Conservation (phyloP, 2,329 filamentous ascomycete species). For the Aspergillus brasiliensis region DNA sequence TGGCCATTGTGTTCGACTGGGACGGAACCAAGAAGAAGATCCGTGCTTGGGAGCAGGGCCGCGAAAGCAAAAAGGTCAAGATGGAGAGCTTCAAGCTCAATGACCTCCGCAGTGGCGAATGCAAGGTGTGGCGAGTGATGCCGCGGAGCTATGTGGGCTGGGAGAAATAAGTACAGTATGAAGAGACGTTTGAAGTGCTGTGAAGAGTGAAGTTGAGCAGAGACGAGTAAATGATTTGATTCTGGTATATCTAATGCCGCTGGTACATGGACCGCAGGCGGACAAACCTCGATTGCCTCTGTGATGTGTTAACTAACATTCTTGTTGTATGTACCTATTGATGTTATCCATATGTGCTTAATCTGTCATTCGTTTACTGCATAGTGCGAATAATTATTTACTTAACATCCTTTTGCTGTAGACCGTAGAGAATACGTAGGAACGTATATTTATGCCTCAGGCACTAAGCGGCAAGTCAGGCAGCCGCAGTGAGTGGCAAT, state of each 20-base stretch:
- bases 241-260: conserved; percentile 24
- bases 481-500: conserved; percentile 9
- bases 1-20: conserved; percentile 92
- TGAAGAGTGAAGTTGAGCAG: conserved; percentile 5
- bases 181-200: conserved; percentile 5
- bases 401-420: no score
- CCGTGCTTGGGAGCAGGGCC: conserved; percentile 88
- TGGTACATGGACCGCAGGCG: conserved; percentile 20
- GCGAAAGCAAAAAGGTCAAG: conserved; percentile 92
- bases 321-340: conserved; percentile 26
- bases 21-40: conserved; percentile 99
- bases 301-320: conserved; percentile 18
- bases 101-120: conserved; percentile 88
- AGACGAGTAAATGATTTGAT: conserved; percentile 25
- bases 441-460: conserved; percentile 7
- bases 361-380: neutral
- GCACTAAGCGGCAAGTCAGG: conserved; percentile 1
- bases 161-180: conserved; percentile 50
- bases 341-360: conserved; percentile 8
- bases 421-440: no score
- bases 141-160: conserved; percentile 89
- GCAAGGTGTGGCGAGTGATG: conserved; percentile 97
- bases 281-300: neutral
- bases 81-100: conserved; percentile 92
- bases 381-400: no score